phyloP scores from a whole-genome alignment of 1,284 basidiomycete genomes.

The Fistulina hepatica region DNA sequence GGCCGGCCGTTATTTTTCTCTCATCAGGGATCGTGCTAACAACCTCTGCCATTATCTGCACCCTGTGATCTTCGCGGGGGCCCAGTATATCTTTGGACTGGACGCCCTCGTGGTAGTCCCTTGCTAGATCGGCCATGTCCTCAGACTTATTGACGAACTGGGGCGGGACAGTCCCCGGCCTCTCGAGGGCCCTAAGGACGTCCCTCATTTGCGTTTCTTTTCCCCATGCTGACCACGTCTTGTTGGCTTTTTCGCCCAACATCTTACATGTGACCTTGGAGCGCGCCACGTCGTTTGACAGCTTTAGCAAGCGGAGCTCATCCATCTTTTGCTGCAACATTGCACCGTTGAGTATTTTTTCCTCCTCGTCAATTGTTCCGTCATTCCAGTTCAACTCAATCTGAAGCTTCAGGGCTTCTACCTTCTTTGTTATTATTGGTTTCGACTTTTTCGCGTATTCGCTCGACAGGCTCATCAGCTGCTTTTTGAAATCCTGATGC shows the following conservation, averaged over 20 bases:
- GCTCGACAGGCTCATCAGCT: too few species aligned
- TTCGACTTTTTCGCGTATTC: too few species aligned
- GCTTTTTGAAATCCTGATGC: too few species aligned
- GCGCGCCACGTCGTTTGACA: too few species aligned
- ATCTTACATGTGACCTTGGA: too few species aligned
- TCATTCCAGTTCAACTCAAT: too few species aligned
- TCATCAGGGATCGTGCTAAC: neutral
- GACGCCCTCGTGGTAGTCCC: constrained; percentile 9
- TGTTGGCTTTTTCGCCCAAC: constrained; percentile 1
- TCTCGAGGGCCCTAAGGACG: neutral
- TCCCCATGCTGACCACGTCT: constrained; percentile 5
- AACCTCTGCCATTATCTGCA: neutral
- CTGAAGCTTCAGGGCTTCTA: too few species aligned
- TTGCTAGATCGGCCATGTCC: constrained; percentile 13
- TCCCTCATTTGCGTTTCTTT: constrained; percentile 12
- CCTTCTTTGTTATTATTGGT: too few species aligned
- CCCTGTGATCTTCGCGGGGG: neutral
- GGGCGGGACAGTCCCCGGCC: constrained; percentile 2
- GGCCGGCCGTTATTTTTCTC: neutral
- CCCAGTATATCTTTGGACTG: neutral
- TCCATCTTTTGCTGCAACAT: too few species aligned
- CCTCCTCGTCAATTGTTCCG: too few species aligned
- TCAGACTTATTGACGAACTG: constrained; percentile 6
- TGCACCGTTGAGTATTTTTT: too few species aligned
- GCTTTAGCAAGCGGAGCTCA: too few species aligned